Conservation (phyloP, 176 grass and related monocot species). For the Bromus sterilis region DNA sequence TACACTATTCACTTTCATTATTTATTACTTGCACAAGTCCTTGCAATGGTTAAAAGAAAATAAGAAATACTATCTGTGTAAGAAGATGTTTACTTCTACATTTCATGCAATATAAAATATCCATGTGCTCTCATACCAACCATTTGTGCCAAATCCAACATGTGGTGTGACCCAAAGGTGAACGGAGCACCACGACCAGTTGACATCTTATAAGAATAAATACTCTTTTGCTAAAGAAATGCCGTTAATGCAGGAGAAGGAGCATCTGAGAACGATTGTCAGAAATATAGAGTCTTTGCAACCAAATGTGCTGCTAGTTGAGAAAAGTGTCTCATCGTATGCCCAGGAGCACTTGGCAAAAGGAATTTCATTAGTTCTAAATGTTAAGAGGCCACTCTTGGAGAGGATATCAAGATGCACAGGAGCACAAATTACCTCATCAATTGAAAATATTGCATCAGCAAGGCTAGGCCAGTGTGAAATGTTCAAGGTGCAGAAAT, state of each 20-base stretch:
- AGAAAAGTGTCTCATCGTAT: slow-evolving; percentile 83
- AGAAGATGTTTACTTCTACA: neutral
- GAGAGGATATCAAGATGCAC: slow-evolving; percentile 93
- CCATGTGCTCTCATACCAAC: neutral
- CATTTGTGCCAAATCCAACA: neutral
- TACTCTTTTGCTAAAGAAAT: slow-evolving; percentile 15
- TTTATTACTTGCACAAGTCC: neutral
- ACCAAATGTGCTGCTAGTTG: slow-evolving; percentile 88
- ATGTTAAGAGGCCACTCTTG: slow-evolving; percentile 82
- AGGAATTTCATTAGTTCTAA: slow-evolving; percentile 85
- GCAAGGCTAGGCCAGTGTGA: slow-evolving; percentile 65
- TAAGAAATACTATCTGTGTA: neutral
- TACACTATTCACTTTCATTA: neutral
- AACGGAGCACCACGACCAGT: neutral
- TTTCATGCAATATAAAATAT: neutral
- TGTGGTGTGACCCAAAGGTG: neutral
- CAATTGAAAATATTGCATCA: slow-evolving; percentile 51
- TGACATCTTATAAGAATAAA: neutral
- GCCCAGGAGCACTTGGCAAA: slow-evolving; percentile 83
- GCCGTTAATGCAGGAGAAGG: slow-evolving; percentile 56
- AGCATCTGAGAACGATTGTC: slow-evolving; percentile 60
- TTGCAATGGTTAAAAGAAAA: neutral
- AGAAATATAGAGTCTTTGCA: slow-evolving; percentile 57
- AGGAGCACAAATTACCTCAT: slow-evolving; percentile 79
- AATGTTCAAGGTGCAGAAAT: slow-evolving; percentile 68